Conservation (phyloP, 805 yeast genomes). For the Wickerhamomyces subpelliculosus region DNA sequence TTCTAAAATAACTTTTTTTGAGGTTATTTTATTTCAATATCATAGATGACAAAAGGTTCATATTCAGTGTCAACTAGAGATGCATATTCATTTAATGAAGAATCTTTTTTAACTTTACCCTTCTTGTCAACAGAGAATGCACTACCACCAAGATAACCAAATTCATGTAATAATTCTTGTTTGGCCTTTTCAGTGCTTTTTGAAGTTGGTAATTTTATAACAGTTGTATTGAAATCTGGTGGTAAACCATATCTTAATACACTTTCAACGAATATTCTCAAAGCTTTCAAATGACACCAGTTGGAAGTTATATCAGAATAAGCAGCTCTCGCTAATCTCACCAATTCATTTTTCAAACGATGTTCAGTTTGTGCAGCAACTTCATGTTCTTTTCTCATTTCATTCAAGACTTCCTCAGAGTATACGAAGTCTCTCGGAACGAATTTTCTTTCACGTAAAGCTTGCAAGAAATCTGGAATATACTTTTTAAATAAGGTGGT, state of each 20-base stretch:
- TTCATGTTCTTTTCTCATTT: constrained; percentile 72
- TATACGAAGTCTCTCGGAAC: constrained; percentile 89
- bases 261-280: constrained; percentile 85
- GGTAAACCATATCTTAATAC: constrained; percentile 96
- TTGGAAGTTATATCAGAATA: constrained; percentile 76
- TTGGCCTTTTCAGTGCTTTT: constrained; percentile 51
- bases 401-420: constrained; percentile 67
- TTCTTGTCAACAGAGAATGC: constrained; percentile 66
- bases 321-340: constrained; percentile 83
- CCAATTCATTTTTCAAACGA: constrained; percentile 65
- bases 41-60: constrained; percentile 91
- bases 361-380: constrained; percentile 69
- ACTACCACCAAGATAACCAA: constrained; percentile 87
- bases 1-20: no score
- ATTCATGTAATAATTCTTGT: constrained; percentile 61
- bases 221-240: constrained; percentile 66
- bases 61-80: constrained; percentile 90
- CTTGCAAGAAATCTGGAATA: constrained; percentile 57
- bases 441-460: constrained; percentile 81
- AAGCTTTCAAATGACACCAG: constrained; percentile 86
- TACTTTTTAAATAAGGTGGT: constrained; percentile 84
- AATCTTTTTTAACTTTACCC: constrained; percentile 59
- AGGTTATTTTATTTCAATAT: constrained; percentile 36
- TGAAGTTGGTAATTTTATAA: constrained; percentile 37
- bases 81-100: constrained; percentile 76